phyloP scores from a whole-genome alignment of 2,329 filamentous ascomycete species.

The Epicoccum nigrum region DNA sequence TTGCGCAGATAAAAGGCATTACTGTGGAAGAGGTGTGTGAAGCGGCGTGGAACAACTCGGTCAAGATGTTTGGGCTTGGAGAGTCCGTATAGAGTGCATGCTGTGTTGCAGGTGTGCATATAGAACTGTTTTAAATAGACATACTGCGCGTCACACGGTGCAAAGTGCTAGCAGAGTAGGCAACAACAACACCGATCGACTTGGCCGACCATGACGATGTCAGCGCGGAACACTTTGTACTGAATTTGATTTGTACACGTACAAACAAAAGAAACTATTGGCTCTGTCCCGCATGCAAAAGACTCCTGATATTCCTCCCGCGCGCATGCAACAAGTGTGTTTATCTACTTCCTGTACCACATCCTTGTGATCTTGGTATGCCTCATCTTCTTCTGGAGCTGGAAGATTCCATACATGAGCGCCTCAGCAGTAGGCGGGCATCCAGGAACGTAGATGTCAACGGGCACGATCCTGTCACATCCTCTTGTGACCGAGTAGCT shows the following conservation, averaged over 20 bases:
- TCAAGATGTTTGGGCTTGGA: slow-evolving; percentile 49
- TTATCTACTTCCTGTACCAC: slow-evolving; percentile 64
- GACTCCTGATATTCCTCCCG: slow-evolving; percentile 21
- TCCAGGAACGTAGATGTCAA: slow-evolving; percentile 82
- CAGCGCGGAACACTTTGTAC: no score
- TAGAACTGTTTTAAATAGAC: not conserved
- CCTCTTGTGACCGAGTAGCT: slow-evolving; percentile 80
- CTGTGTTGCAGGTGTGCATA: not conserved
- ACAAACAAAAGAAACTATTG: slow-evolving; percentile 23
- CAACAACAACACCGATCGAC: no score
- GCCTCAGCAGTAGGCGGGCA: slow-evolving; percentile 66
- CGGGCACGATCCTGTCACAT: slow-evolving; percentile 80
- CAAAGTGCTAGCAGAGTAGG: no score
- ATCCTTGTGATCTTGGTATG: slow-evolving; percentile 61
- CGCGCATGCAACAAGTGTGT: slow-evolving; percentile 7
- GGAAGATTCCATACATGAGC: slow-evolving; percentile 70
- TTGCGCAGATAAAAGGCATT: slow-evolving; percentile 84
- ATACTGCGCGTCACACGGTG: no score
- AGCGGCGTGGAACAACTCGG: slow-evolving; percentile 57
- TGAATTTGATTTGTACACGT: slow-evolving; percentile 33
- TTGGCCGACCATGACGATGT: no score
- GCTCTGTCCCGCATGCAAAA: slow-evolving; percentile 29
- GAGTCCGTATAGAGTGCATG: slow-evolving; percentile 29
- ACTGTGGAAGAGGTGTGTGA: slow-evolving; percentile 83
- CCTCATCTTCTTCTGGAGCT: slow-evolving; percentile 80